Evolutionary conservation across 495 filamentous ascomycete genomes (phyloP).

Genomic region (Daldinia grandis): DNA sequence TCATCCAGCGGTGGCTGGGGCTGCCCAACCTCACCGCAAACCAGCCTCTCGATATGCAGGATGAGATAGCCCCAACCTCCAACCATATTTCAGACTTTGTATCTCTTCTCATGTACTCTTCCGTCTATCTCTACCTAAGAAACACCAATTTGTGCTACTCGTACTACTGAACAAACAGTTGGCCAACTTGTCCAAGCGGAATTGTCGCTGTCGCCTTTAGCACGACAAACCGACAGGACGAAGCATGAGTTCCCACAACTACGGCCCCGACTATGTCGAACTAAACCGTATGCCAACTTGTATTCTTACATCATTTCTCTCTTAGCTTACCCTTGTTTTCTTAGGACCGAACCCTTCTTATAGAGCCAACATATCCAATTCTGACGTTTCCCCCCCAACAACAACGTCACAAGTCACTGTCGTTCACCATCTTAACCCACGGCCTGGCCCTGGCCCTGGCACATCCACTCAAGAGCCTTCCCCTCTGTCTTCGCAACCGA

Average conservation of each 20-base stretch:
- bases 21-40: slow-evolving; percentile 32
- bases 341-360: slow-evolving; percentile 24
- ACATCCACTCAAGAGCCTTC: background rate
- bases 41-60: slow-evolving; percentile 36
- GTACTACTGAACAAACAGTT: slow-evolving; percentile 35
- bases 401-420: slow-evolving; percentile 35
- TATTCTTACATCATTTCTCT: background rate
- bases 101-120: slow-evolving; percentile 31
- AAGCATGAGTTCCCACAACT: slow-evolving; percentile 29
- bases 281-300: slow-evolving; percentile 24
- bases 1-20: slow-evolving; percentile 30
- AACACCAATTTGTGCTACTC: slow-evolving; percentile 28
- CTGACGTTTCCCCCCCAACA: slow-evolving; percentile 10
- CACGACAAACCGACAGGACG: background rate
- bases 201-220: slow-evolving; percentile 24
- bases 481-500: slow-evolving; percentile 37
- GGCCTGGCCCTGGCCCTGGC: slow-evolving; percentile 21
- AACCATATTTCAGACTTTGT: slow-evolving; percentile 35
- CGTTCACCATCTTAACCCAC: slow-evolving; percentile 27
- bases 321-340: slow-evolving; percentile 12
- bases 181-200: slow-evolving; percentile 30
- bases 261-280: slow-evolving; percentile 17
- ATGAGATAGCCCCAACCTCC: slow-evolving; percentile 24
- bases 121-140: slow-evolving; percentile 18
- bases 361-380: slow-evolving; percentile 6